A percentile compares a stretch with the other conserved stretches of the same genome.
phyloP scores from a whole-genome alignment of 2,329 filamentous ascomycete species.

The Talaromyces atroroseus region DNA sequence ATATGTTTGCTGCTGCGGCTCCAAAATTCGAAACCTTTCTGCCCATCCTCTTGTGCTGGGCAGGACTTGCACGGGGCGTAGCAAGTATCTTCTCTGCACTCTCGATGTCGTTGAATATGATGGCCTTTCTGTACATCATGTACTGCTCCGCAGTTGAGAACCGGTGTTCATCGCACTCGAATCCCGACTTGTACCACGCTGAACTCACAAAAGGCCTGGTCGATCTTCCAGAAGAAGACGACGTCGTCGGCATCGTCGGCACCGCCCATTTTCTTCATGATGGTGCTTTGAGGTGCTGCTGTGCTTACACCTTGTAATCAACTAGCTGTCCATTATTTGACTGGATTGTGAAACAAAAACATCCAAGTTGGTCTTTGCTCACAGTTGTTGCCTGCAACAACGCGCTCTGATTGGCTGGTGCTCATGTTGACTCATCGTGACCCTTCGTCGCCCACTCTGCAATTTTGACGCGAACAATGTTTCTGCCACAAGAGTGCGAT shows the following conservation, averaged over 20 bases:
- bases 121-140: not conserved
- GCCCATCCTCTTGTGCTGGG: too few relatives aligned
- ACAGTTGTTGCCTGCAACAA: not conserved
- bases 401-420: not conserved
- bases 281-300: too few relatives aligned
- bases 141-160: not conserved
- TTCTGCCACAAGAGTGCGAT: not conserved
- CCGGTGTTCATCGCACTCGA: not conserved
- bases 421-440: conserved; percentile 14
- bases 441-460: not conserved
- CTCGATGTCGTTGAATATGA: not conserved
- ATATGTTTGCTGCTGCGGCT: too few relatives aligned
- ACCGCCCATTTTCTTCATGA: not conserved
- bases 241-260: not conserved
- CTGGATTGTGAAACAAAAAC: too few relatives aligned
- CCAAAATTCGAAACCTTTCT: too few relatives aligned
- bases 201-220: not conserved
- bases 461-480: conserved; percentile 1
- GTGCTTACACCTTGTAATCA: too few relatives aligned
- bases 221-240: not conserved
- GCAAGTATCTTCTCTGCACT: not conserved
- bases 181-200: not conserved
- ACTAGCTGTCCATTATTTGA: too few relatives aligned
- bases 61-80: not conserved
- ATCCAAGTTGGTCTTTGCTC: too few relatives aligned